These are phyloP conservation scores for Penstemon davidsonii DNA, from an alignment of 257 asterid species.

Conservation along the genomic window DNA sequence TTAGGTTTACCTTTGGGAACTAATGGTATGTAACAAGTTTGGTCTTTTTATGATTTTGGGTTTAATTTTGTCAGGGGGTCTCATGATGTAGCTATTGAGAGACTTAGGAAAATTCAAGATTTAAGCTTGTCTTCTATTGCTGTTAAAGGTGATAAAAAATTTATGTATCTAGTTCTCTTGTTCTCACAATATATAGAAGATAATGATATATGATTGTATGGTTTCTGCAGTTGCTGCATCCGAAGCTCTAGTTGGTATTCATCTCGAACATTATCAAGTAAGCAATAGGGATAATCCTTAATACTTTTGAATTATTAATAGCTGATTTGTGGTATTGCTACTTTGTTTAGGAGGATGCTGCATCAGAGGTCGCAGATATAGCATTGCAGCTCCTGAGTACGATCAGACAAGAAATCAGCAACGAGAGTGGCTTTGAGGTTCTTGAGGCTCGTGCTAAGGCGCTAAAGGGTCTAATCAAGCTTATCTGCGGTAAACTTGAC, in stretches of 20 bases:
- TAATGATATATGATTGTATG: constrained; percentile 5
- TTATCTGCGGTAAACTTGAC: constrained; percentile 57
- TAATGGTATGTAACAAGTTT: neutral
- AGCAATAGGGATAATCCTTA: constrained; percentile 18
- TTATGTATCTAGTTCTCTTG: neutral
- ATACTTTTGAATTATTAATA: constrained; percentile 2
- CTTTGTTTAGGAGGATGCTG: constrained; percentile 61
- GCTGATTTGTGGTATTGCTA: constrained; percentile 16
- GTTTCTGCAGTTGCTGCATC: constrained; percentile 80
- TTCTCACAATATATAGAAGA: neutral
- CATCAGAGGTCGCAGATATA: constrained; percentile 51
- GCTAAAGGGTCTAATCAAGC: constrained; percentile 77
- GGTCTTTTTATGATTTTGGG: constrained; percentile 8
- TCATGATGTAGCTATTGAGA: constrained; percentile 71
- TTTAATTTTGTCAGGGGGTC: constrained; percentile 45
- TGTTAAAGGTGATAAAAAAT: constrained; percentile 58
- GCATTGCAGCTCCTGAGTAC: constrained; percentile 56
- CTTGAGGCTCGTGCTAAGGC: constrained; percentile 66
- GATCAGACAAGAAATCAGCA: constrained; percentile 46
- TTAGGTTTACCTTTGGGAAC: neutral
- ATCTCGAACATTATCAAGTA: constrained; percentile 64
- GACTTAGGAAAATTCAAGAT: constrained; percentile 60
- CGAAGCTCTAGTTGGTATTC: constrained; percentile 84
- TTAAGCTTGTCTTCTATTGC: constrained; percentile 54
- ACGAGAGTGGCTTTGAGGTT: constrained; percentile 42